Evolutionary conservation across 306 rosid genomes (phyloP), one percentile per base, ranked within the genome.

Genomic region (Sicyos edulis): DNA sequence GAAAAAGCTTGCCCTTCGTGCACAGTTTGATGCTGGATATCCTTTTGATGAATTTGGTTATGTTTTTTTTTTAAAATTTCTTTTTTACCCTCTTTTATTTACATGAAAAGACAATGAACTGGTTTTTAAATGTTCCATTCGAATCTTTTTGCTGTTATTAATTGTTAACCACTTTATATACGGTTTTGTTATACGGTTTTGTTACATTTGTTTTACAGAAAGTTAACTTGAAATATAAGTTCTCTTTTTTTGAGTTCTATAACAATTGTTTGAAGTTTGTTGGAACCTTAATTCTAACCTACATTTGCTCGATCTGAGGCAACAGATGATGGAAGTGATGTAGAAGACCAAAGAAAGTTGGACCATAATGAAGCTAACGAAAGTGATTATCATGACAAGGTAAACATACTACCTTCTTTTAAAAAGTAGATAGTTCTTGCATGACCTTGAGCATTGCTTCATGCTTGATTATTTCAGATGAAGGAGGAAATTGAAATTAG

Each of bases 21-120:
- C 96, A 42, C 86, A 87, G 75, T 93, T 93, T 85, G 95, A 84
- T 82, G 74, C 93, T 61, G 88, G 80, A 91, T 93, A 90, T 93
- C 98, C 98, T 90, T 87, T 86, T 16, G 17, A 54, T 70, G 32
- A 70, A 16, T 14, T 4, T 53, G 3, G 3, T 26, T 54, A 20
- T 1, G 58, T 56, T 21, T 66, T 16, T 67, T 26, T 26, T 26
- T 26, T 26, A n/a, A n/a, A n/a, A n/a, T 26, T 26, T 26, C 3
- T 26, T 26, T 26, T 26, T 26, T 3, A 26, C 29, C 29, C 29
- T 26, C 29, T 26, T 26, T 26, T 3, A 12, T 19, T 45, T 20
- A 21, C 3, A 21, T 47, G 40, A 60, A 60, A 40, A 65, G 29
- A 65, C 22, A 34, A 64, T 17, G 17, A 65, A 65, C 29, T 11